These are phyloP conservation scores for Cladosporium velox DNA, from an alignment of 2,329 filamentous ascomycete genomes.

Conservation along the genomic window DNA sequence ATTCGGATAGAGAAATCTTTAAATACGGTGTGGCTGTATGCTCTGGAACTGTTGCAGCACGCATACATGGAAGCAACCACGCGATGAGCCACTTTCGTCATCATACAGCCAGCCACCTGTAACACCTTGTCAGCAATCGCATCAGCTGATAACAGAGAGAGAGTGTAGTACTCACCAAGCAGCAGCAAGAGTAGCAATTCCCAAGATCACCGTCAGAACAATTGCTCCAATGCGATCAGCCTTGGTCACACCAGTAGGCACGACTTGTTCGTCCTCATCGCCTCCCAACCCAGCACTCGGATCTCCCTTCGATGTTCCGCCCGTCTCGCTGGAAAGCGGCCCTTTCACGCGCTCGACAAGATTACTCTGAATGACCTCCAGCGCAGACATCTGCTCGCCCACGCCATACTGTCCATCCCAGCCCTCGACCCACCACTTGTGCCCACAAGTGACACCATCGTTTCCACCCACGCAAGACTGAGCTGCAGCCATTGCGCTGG, in stretches of 20 bases:
- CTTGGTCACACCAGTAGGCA: constrained; percentile 48
- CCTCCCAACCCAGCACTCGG: constrained; percentile 41
- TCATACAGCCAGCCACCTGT: not conserved
- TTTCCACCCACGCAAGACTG: constrained; percentile 53
- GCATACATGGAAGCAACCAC: not conserved
- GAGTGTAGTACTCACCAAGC: constrained; percentile 2
- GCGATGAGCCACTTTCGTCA: not conserved
- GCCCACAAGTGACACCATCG: constrained; percentile 49
- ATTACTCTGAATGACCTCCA: constrained; percentile 53
- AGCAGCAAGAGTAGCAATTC: constrained; percentile 25
- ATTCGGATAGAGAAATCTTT: not conserved
- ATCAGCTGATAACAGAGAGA: not conserved
- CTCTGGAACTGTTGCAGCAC: not conserved
- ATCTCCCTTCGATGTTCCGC: constrained; percentile 55
- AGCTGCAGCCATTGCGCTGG: constrained; percentile 57
- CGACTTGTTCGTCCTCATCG: constrained; percentile 32
- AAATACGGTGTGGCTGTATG: not conserved
- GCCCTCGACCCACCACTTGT: constrained; percentile 42
- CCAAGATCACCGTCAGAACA: constrained; percentile 37
- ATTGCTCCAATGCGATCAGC: constrained; percentile 70
- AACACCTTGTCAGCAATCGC: not conserved
- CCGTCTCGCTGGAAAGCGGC: constrained; percentile 52
- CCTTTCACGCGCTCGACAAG: constrained; percentile 42
- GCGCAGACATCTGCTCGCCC: constrained; percentile 59
- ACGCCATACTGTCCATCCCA: constrained; percentile 54